phyloP scores from a whole-genome alignment of 2,329 filamentous ascomycete genomes.

The Exophiala calicioides region DNA sequence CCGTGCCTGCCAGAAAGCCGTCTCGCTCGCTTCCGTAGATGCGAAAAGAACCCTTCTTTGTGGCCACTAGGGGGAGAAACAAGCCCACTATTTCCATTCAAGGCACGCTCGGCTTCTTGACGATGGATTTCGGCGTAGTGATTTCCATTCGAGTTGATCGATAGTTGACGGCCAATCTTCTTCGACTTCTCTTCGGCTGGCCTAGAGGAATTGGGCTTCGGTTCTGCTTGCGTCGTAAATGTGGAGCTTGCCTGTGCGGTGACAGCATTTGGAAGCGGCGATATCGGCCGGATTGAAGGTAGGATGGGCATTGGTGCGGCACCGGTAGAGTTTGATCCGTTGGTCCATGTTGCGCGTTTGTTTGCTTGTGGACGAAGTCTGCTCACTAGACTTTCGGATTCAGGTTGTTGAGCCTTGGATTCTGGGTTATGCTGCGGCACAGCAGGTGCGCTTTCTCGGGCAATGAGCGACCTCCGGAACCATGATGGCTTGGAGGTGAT shows the following conservation, averaged over 20 bases:
- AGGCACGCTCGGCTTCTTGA: constrained; percentile 84
- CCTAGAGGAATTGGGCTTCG: constrained; percentile 26
- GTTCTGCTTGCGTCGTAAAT: constrained; percentile 51
- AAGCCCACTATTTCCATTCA: constrained; percentile 77
- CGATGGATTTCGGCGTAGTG: constrained; percentile 88
- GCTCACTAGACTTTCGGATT: constrained; percentile 46
- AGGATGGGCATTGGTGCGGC: constrained; percentile 92
- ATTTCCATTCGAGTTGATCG: constrained; percentile 86
- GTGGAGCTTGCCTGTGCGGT: constrained; percentile 81
- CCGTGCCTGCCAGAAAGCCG: constrained; percentile 90
- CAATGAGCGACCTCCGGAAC: constrained; percentile 94
- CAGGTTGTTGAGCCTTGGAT: constrained; percentile 43
- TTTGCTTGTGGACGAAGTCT: constrained; percentile 61
- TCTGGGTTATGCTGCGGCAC: constrained; percentile 45
- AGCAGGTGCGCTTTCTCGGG: constrained; percentile 69
- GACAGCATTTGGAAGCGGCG: constrained; percentile 90
- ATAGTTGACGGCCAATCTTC: constrained; percentile 94
- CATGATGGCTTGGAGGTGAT: constrained; percentile 85
- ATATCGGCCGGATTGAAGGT: constrained; percentile 90
- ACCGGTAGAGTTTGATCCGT: constrained; percentile 66
- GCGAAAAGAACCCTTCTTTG: constrained; percentile 97
- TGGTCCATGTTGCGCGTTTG: constrained; percentile 93
- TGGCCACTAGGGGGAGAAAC: constrained; percentile 75
- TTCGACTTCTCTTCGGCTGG: constrained; percentile 68
- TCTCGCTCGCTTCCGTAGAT: constrained; percentile 88